Base-by-base conservation (phyloP, 495 filamentous ascomycete species). In the Penicillium bialowiezense region DNA sequence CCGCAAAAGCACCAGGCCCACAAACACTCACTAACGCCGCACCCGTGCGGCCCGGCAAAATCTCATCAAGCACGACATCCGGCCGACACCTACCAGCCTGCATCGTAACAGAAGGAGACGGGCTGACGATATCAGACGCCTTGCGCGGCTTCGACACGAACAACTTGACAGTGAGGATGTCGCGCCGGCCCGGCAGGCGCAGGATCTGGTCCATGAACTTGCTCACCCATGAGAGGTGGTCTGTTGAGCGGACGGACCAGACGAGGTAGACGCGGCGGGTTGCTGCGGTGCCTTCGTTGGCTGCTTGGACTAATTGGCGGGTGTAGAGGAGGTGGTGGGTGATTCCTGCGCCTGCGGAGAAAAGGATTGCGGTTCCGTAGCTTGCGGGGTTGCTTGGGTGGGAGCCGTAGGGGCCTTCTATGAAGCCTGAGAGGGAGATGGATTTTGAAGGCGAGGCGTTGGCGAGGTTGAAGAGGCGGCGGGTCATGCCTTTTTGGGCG, bases 131-230 rank as follows among this genome's bases (percentile, higher is more conserved):
- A 64, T 96, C 90, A 5, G 52, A 52, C 0, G 55, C 47, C 0
- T 59, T 55, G 1, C 56, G 79, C 3, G 92, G 92, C 51, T 90
- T 84, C 49, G 89, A 93, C 46, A 98, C 87, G 62, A 96, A 98
- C 4, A 97, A 74, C 73, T 90, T 82, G 48, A 97, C 85, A 34
- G 82, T 79, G 33, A 98, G 81, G 3, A 91, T 80, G 20, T 97
- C 89, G 20, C 90, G 80, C 0, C 93, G 83, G 38, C 77, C 79
- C 7, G 90, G 88, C 75, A 97, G 88, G 2, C 81, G 81, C 29
- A 98, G 78, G 51, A 97, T 92, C 61, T 88, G 77, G 51, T 95
- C 92, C 93, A 98, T 98, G 89, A 88, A 98, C 7, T 86, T 82
- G 6, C 88, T 80, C 34, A 97, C 89, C 93, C 93, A 98, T 60